These are phyloP conservation scores for Acmispon strigosus DNA, from an alignment of 306 rosid genomes.

Conservation along the genomic window DNA sequence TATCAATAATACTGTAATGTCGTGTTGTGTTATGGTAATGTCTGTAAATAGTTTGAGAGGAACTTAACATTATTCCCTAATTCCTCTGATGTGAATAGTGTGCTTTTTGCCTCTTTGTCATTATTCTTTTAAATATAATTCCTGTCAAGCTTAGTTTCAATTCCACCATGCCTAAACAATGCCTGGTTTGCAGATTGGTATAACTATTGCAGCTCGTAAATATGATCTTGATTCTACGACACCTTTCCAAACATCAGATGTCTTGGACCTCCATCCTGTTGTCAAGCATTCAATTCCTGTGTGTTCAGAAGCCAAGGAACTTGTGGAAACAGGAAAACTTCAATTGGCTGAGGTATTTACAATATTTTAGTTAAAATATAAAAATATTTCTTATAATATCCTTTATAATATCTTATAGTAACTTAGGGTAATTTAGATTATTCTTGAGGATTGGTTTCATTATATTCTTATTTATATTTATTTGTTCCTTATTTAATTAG, in stretches of 20 bases:
- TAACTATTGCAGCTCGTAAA: constrained; percentile 67
- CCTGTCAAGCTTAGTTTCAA: background rate
- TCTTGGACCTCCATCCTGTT: constrained; percentile 69
- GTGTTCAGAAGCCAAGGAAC: constrained; percentile 81
- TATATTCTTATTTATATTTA: too few species aligned
- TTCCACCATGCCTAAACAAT: background rate
- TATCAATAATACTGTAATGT: too few species aligned
- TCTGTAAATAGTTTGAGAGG: background rate
- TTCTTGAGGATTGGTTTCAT: too few species aligned
- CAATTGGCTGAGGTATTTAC: constrained; percentile 70
- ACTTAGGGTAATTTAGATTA: too few species aligned
- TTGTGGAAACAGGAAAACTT: constrained; percentile 72
- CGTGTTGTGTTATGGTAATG: background rate
- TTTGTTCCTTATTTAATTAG: too few species aligned
- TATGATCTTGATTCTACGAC: constrained; percentile 52
- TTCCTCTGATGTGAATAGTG: background rate
- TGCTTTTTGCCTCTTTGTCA: background rate
- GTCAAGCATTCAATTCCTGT: constrained; percentile 78
- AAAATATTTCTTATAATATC: too few species aligned
- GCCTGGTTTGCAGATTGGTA: constrained; percentile 50
- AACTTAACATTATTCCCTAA: background rate
- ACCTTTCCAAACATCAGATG: constrained; percentile 70
- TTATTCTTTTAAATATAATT: background rate
- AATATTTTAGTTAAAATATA: too few species aligned
- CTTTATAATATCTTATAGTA: too few species aligned